Conservation (phyloP, 2,329 filamentous ascomycete genomes). For the Penicillium sp. region DNA sequence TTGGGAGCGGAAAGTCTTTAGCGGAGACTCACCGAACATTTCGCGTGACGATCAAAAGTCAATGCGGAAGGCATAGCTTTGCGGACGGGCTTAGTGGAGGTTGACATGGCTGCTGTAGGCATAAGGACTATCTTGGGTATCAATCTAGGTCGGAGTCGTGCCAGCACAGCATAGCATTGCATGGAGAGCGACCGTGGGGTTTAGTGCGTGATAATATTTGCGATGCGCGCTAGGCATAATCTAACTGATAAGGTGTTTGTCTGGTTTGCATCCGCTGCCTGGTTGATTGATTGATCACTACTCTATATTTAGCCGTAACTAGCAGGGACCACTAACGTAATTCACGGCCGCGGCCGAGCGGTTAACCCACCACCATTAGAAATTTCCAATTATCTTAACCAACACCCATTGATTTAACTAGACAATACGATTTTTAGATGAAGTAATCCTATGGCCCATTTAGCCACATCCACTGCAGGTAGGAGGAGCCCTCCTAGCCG, state of each 20-base stretch:
- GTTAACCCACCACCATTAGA: no score
- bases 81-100: conserved; percentile 28
- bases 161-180: conserved; percentile 25
- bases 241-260: conserved; percentile 35
- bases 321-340: no score
- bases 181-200: conserved; percentile 23
- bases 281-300: no score
- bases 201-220: conserved; percentile 12
- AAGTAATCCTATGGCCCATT: no score
- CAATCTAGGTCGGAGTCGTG: conserved; percentile 17
- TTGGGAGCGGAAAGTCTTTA: conserved; percentile 4
- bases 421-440: no score
- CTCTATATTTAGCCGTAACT: no score
- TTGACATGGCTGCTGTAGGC: conserved; percentile 39
- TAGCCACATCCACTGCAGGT: no score
- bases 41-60: conserved; percentile 77
- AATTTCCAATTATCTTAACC: no score
- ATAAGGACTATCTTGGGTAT: background rate
- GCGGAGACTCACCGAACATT: conserved; percentile 72
- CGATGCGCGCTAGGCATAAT: conserved; percentile 25
- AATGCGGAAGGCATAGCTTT: conserved; percentile 64
- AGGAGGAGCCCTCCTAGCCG: no score
- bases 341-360: no score
- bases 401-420: no score
- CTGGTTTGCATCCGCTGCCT: conserved; percentile 27